Conservation (phyloP, 2,329 filamentous ascomycete genomes). For the Aspergillus ochraceoroseus region DNA sequence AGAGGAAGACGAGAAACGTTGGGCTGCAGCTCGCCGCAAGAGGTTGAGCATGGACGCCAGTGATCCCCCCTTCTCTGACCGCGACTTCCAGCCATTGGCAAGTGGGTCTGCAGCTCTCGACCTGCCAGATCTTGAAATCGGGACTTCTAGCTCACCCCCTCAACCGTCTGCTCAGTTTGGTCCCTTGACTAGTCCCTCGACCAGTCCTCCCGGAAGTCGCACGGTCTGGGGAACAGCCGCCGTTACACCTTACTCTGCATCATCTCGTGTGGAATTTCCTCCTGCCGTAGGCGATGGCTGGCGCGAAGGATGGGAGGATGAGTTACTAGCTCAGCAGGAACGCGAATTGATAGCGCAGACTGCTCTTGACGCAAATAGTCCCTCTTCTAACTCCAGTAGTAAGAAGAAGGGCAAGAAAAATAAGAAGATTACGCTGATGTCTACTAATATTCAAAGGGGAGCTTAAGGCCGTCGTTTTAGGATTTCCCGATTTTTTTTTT, state of each 20-base stretch:
- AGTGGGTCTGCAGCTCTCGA: conserved; percentile 28
- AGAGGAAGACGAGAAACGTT: conserved; percentile 64
- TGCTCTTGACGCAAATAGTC: conserved; percentile 29
- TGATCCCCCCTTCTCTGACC: conserved; percentile 50
- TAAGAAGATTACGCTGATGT: conserved; percentile 66
- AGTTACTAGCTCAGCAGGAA: conserved; percentile 62
- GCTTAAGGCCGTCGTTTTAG: conserved; percentile 48
- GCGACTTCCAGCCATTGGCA: conserved; percentile 62
- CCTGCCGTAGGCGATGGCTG: conserved; percentile 67
- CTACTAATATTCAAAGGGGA: conserved; percentile 57
- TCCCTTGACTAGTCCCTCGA: conserved; percentile 68
- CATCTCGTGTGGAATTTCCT: conserved; percentile 41
- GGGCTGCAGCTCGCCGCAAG: conserved; percentile 62
- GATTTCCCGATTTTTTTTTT: neutral
- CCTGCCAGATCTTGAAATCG: conserved; percentile 27
- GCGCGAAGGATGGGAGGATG: conserved; percentile 76
- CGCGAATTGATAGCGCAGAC: conserved; percentile 48
- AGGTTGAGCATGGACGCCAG: conserved; percentile 48
- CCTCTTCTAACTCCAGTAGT: conserved; percentile 27
- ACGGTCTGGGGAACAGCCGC: conserved; percentile 91
- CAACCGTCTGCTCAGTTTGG: conserved; percentile 44
- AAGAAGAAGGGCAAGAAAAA: conserved; percentile 64
- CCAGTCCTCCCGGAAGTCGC: conserved; percentile 67
- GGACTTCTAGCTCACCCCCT: conserved; percentile 40
- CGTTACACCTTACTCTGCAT: conserved; percentile 56